Percentiles rank a stretch among this genome's conserved stretches.
Evolutionary conservation across 2,329 filamentous ascomycete species (phyloP).

Genomic region (Ascocoryne sarcoides): DNA sequence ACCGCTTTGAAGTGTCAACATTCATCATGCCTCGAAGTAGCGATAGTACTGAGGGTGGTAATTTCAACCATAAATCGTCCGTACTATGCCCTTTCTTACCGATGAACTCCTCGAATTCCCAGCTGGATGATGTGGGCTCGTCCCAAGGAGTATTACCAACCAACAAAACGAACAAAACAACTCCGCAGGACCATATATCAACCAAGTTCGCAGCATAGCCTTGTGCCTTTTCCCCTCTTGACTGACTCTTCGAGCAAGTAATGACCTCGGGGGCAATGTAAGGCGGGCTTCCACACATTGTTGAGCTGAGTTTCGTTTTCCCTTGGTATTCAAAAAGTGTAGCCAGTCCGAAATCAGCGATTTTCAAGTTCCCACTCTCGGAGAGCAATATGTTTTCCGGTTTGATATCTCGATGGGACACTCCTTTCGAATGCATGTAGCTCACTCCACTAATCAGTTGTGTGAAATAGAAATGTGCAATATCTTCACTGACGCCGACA

Average conservation of each 20-base stretch:
- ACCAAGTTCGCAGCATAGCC: slow-evolving; percentile 71
- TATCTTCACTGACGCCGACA: slow-evolving; percentile 85
- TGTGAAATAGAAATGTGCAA: slow-evolving; percentile 92
- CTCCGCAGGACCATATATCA: slow-evolving; percentile 95
- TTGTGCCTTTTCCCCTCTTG: slow-evolving; percentile 41
- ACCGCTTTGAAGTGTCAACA: slow-evolving; percentile 64
- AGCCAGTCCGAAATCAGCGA: slow-evolving; percentile 94
- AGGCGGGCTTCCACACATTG: slow-evolving; percentile 89
- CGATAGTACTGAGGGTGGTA: slow-evolving; percentile 68
- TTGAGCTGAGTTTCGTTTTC: slow-evolving; percentile 70
- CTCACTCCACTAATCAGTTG: slow-evolving; percentile 85
- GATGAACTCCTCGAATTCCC: slow-evolving; percentile 85
- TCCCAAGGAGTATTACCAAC: slow-evolving; percentile 98
- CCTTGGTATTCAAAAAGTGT: slow-evolving; percentile 89
- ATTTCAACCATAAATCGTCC: slow-evolving; percentile 75
- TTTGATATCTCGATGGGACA: slow-evolving; percentile 86
- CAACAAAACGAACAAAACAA: slow-evolving; percentile 92
- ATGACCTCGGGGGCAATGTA: slow-evolving; percentile 95
- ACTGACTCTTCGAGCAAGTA: slow-evolving; percentile 38
- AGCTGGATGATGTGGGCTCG: slow-evolving; percentile 75
- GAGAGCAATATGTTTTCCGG: slow-evolving; percentile 94
- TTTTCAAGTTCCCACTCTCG: slow-evolving; percentile 75
- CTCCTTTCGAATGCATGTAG: slow-evolving; percentile 93
- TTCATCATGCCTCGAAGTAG: slow-evolving; percentile 90
- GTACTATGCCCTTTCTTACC: slow-evolving; percentile 69